phyloP scores from a whole-genome alignment of 192 early-diverging fungal genomes.

The Entophlyctis helioformis region DNA sequence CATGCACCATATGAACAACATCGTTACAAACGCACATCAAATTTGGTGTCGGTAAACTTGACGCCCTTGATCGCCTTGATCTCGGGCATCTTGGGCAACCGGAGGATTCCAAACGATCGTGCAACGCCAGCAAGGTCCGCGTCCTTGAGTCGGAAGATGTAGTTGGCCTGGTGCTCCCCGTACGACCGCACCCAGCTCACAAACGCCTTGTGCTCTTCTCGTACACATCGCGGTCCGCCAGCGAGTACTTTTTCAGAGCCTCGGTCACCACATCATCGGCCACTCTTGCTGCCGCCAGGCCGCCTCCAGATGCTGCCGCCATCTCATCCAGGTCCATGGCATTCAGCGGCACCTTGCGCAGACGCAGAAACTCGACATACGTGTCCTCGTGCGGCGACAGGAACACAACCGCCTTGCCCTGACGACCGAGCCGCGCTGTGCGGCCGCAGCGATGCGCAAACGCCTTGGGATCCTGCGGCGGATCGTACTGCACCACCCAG shows the following conservation, averaged over 20 bases:
- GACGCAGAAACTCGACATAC: slow-evolving; percentile 59
- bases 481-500: slow-evolving; percentile 86
- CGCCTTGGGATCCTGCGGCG: slow-evolving; percentile 89
- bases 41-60: slow-evolving; percentile 18
- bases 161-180: slow-evolving; percentile 83
- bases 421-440: slow-evolving; percentile 76
- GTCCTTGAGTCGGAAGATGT: slow-evolving; percentile 81
- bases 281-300: background rate
- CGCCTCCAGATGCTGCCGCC: too few species aligned
- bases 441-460: slow-evolving; percentile 94
- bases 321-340: too few species aligned
- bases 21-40: slow-evolving; percentile 12
- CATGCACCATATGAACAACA: background rate
- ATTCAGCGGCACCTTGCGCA: slow-evolving; percentile 80
- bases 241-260: slow-evolving; percentile 39
- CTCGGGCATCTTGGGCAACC: slow-evolving; percentile 91
- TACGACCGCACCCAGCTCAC: slow-evolving; percentile 86
- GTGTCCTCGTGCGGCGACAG: slow-evolving; percentile 71
- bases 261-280: slow-evolving; percentile 28
- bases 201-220: slow-evolving; percentile 66
- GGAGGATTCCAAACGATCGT: slow-evolving; percentile 66
- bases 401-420: slow-evolving; percentile 78
- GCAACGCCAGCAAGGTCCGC: slow-evolving; percentile 70
- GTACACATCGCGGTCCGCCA: slow-evolving; percentile 64
- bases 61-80: slow-evolving; percentile 29